Conservation (phyloP, 345 rosid genomes). For the Syzygium grande region DNA sequence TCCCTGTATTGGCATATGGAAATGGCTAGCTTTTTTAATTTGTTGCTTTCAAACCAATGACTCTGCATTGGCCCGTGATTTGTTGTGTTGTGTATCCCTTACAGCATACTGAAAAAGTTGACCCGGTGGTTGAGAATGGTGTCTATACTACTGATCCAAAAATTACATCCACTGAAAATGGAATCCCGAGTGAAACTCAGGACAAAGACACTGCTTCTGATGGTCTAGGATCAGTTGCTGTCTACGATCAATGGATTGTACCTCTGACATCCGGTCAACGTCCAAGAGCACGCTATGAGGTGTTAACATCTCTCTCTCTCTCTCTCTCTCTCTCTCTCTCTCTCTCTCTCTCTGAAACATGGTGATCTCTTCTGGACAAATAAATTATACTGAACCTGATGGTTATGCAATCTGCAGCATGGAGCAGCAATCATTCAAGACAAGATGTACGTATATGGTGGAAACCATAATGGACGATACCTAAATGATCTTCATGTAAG, state of each 20-base stretch:
- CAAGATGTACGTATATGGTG: constrained; percentile 91
- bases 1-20: not conserved
- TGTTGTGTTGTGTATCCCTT: not conserved
- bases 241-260: constrained; percentile 86
- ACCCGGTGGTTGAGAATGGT: constrained; percentile 52
- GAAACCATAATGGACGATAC: constrained; percentile 98
- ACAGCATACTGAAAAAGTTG: constrained; percentile 54
- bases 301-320: constrained; percentile 19
- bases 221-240: constrained; percentile 63
- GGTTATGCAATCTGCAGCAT: constrained; percentile 47
- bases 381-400: constrained; percentile 6
- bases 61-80: not conserved
- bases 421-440: constrained; percentile 87
- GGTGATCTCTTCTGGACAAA: not conserved
- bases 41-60: not conserved
- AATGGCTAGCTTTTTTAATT: not conserved
- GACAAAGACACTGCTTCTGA: constrained; percentile 94
- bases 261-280: constrained; percentile 73
- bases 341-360: constrained; percentile 1
- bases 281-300: constrained; percentile 97
- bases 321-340: constrained; percentile 7
- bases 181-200: constrained; percentile 52
- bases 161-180: constrained; percentile 60
- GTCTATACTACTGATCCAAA: constrained; percentile 55
- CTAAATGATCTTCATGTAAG: constrained; percentile 95